A percentile compares a stretch with the other conserved stretches of the same genome.
Evolutionary conservation across 345 rosid species (phyloP).

Genomic region (Zanthoxylum bungeanum): DNA sequence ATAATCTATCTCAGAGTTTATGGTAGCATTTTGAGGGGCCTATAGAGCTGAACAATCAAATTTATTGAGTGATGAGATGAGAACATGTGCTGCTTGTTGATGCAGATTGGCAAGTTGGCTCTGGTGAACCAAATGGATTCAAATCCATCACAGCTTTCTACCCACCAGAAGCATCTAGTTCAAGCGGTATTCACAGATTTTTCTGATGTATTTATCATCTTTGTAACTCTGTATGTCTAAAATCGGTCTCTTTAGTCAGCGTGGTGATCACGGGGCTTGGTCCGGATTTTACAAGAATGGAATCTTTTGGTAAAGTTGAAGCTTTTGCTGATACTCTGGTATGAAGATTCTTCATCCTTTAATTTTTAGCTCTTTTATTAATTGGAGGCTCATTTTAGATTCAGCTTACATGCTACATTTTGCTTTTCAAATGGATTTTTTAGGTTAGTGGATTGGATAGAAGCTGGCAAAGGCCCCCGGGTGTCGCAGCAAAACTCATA

Average conservation of each 20-base stretch:
- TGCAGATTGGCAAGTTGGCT: slow-evolving; percentile 77
- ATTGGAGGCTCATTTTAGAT: not conserved
- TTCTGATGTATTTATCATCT: not conserved
- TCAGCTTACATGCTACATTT: not conserved
- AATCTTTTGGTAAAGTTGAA: slow-evolving; percentile 92
- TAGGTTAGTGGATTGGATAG: slow-evolving; percentile 90
- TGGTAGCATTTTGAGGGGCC: not conserved
- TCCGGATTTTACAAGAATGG: slow-evolving; percentile 85
- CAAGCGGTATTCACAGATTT: slow-evolving; percentile 47
- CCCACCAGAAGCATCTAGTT: slow-evolving; percentile 53
- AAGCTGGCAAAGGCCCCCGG: slow-evolving; percentile 91
- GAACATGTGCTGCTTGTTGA: not conserved
- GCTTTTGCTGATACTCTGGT: slow-evolving; percentile 89
- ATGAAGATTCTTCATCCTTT: slow-evolving; percentile 7
- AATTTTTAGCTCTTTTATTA: not conserved
- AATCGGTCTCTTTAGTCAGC: slow-evolving; percentile 41
- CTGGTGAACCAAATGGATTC: slow-evolving; percentile 72
- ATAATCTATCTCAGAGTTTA: not conserved
- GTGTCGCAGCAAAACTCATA: slow-evolving; percentile 75
- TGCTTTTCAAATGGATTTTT: not conserved
- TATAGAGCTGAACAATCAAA: not conserved
- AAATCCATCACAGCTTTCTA: slow-evolving; percentile 85
- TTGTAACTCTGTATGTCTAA: not conserved
- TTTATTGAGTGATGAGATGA: not conserved
- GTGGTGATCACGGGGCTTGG: slow-evolving; percentile 83